A percentile compares a stretch with the other conserved stretches of the same genome.
Evolutionary conservation across 768 basidiomycete genomes (phyloP).

Genomic region (Boletus bicolor): DNA sequence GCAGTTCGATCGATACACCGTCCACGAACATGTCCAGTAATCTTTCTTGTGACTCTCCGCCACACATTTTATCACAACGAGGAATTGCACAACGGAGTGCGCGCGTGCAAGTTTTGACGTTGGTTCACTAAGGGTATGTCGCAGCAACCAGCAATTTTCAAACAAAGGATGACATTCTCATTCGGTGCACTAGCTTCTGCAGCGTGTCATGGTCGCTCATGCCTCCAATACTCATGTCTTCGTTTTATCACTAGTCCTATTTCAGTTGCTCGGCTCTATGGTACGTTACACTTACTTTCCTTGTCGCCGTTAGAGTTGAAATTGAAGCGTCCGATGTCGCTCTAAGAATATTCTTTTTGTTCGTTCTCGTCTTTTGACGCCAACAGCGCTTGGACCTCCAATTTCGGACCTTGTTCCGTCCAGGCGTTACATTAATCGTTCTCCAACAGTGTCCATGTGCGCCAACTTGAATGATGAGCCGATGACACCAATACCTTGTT

Average conservation of each 20-base stretch:
- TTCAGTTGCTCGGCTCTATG: not conserved
- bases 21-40: not conserved
- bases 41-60: not conserved
- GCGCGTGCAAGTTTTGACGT: not conserved
- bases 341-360: not conserved
- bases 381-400: not conserved
- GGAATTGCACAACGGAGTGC: not conserved
- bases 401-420: not conserved
- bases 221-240: not conserved
- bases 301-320: slow-evolving; percentile 2
- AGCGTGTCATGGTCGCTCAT: not conserved
- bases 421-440: not conserved
- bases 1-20: not conserved
- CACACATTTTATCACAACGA: not conserved
- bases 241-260: not conserved
- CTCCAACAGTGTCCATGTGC: not conserved
- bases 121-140: not conserved
- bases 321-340: not conserved
- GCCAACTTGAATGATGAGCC: not conserved
- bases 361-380: not conserved
- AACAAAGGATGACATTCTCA: not conserved
- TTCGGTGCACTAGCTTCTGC: not conserved
- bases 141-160: not conserved
- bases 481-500: not conserved
- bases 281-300: not conserved